Percentiles rank a stretch among this genome's conserved stretches.
Conservation (phyloP, 768 basidiomycete species). For the Postia placenta region DNA sequence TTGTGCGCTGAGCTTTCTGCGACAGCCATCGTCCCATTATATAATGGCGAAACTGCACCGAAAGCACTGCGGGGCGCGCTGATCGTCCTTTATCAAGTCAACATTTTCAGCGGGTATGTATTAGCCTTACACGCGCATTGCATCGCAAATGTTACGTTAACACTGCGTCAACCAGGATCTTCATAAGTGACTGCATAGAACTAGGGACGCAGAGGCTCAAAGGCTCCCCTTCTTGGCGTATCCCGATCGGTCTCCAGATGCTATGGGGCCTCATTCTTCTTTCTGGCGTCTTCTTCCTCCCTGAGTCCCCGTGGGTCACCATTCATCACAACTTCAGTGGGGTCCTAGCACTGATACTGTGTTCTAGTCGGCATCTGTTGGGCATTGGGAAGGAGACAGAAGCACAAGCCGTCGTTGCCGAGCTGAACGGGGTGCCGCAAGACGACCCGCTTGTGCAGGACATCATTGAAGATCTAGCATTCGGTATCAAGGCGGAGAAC, state of each 20-base stretch:
- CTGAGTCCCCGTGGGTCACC: conserved; percentile 63
- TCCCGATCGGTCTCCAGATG: conserved; percentile 72
- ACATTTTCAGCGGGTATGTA: conserved; percentile 64
- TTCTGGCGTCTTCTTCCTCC: conserved; percentile 67
- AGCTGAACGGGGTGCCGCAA: conserved; percentile 52
- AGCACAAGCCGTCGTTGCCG: conserved; percentile 56
- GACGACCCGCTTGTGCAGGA: conserved; percentile 57
- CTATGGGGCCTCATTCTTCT: conserved; percentile 62
- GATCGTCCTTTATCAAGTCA: conserved; percentile 70
- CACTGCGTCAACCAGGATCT: conserved; percentile 48
- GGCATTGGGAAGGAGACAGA: conserved; percentile 46
- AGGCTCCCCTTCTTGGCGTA: conserved; percentile 63
- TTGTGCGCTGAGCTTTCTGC: too few species aligned
- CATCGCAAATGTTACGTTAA: too few species aligned
- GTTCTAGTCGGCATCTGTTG: conserved; percentile 56
- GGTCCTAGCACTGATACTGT: background rate
- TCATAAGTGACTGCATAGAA: conserved; percentile 67
- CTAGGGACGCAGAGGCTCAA: conserved; percentile 52
- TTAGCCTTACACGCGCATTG: too few species aligned
- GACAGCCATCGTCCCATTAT: conserved; percentile 36
- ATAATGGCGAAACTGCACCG: conserved; percentile 76
- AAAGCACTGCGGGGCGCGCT: conserved; percentile 70
- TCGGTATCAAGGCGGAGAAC: conserved; percentile 65
- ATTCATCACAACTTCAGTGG: background rate
- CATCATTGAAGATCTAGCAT: conserved; percentile 56